A percentile compares a stretch with the other conserved stretches of the same genome.
Conservation (phyloP, 352 stramenopile species). For the Globisporangium nagaii region DNA sequence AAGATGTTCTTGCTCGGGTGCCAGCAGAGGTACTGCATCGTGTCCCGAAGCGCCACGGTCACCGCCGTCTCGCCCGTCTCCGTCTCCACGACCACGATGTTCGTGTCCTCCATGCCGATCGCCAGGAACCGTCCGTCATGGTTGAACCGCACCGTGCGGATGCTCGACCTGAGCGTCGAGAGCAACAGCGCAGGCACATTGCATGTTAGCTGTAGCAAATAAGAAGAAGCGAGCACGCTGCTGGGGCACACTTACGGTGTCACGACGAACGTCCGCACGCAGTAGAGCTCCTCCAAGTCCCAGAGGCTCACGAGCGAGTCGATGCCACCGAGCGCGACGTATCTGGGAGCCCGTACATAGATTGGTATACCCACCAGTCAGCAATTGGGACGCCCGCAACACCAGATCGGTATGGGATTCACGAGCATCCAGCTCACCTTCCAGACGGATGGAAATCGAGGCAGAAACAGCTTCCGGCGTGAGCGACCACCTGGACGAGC, state of each 20-base stretch:
- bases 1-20: conserved; percentile 79
- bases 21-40: conserved; percentile 76
- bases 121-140: conserved; percentile 69
- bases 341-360: conserved; percentile 34
- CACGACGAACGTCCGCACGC: conserved; percentile 74
- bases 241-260: conserved; percentile 66
- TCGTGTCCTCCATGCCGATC: conserved; percentile 74
- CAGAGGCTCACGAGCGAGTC: conserved; percentile 83
- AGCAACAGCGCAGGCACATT: neutral
- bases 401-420: no score
- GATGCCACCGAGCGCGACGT: conserved; percentile 67
- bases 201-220: neutral
- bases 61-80: conserved; percentile 53
- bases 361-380: no score
- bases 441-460: conserved; percentile 76
- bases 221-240: neutral
- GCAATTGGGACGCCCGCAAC: no score
- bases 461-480: conserved; percentile 78
- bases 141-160: conserved; percentile 75
- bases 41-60: conserved; percentile 63
- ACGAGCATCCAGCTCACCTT: conserved; percentile 23
- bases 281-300: conserved; percentile 85
- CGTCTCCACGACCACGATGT: conserved; percentile 55
- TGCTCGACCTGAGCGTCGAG: conserved; percentile 44
- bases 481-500: conserved; percentile 43